Evolutionary conservation across 2,329 filamentous ascomycete species (phyloP), one percentile per base, ranked within the genome.

Genomic region (Aspergillus fijiensis): DNA sequence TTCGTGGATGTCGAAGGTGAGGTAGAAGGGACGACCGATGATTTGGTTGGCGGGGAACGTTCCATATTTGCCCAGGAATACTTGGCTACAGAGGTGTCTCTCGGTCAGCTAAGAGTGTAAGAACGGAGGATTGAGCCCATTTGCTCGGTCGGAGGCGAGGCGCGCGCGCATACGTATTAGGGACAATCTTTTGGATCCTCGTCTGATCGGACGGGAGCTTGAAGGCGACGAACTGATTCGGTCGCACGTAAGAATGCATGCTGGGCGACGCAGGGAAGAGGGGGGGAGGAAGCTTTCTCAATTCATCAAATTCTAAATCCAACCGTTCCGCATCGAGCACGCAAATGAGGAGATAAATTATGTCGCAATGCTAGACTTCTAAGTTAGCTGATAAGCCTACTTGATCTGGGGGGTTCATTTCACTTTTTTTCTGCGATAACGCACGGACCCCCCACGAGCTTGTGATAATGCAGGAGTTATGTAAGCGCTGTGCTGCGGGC

Each of bases 11-110:
- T 98, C 94, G 77, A 92, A 99, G 0, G 93, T 98, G 61, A 96
- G 81, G 79, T 96, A 87, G 73, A 91, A 96, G 0, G 95, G 95
- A 7, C 95, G 88, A n/a, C 92, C 89, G 63, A 99, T 85, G 50
- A 99, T 86, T 33, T 95, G 85, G 72, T 98, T 97, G 55, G 91
- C 87, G 16, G 91, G 89, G 72, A 99, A 97, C 2, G 87, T 87
- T 65, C 95, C 95, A 74, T 95, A 96, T 85, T 97, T 98, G 58
- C 92, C 92, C 35, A 98, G 82, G 1, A 91, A 92, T 65, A 98
- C 89, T 49, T 87, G 91, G 47, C 93, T 97, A 67, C 10, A 48
- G 21, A 27, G 48, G 59, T 3, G 3, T 29, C 27, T 29, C 21
- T 29, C 21, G 57, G 65, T 65, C 60, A 64, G 59, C 48, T 33